Evolutionary conservation across 805 yeast species (phyloP), one percentile per base, ranked within the genome.

Genomic region (Metschnikowia vanudenii): DNA sequence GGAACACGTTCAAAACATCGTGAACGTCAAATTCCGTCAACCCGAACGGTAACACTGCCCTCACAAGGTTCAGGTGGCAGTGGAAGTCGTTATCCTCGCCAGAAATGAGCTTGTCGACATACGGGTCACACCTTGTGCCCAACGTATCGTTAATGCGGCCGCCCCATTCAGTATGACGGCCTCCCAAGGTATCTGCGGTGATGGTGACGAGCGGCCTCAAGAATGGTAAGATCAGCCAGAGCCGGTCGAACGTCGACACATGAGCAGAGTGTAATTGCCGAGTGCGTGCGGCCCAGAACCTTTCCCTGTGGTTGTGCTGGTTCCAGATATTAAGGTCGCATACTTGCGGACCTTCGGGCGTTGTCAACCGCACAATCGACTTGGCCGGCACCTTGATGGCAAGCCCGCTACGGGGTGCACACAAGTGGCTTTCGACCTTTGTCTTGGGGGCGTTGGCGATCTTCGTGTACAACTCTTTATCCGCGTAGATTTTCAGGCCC

Each of bases 311-410:
- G 56, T 81, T 80, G 52, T 78, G 72, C 40, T 67, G 67, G 54
- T 76, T 78, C 87, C 87, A 82, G 42, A 80, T 75, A 63, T 82
- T 82, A 62, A 82, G 74, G 57, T 82, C 87, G 56, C 85, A 81
- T 16, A 82, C 88, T 60, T 82, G 88, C 1, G 88, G 84, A 4
- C 87, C 87, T 54, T 82, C 81, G 2, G 85, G 82, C 1, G 85
- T 78, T 3, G 80, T 76, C 45, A 82, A 68, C 33, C 87, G 68
- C 49, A 83, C 79, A 26, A 82, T 74, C 26, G 76, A 70, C 19
- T 79, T 81, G 17, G 80, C 80, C 14, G 84, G 82, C n/a, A 81
- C 80, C 50, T 76, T 76, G 69, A 83, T 79, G 0, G 86, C 84
- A 39, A 75, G 68, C 3, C 83, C 88, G 1, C 82, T 69, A 52